These are phyloP conservation scores for Dipodascus geniculatus DNA, from an alignment of 805 yeast genomes.

Conservation along the genomic window DNA sequence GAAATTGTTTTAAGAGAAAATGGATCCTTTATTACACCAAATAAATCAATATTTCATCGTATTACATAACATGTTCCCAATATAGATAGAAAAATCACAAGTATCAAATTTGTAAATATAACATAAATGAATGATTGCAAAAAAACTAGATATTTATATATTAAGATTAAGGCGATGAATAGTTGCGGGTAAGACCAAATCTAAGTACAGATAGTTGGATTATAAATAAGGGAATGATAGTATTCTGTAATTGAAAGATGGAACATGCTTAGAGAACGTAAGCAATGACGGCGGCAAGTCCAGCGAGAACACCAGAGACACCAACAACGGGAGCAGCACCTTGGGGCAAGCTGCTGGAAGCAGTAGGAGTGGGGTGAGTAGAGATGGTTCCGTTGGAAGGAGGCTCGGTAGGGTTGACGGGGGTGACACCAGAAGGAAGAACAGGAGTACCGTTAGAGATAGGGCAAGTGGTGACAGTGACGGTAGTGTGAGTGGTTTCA, in stretches of 20 bases:
- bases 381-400: slow-evolving; percentile 4
- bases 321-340: slow-evolving; percentile 9
- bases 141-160: no score
- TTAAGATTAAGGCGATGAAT: neutral
- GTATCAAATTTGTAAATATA: neutral
- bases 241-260: neutral
- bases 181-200: neutral
- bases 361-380: slow-evolving; percentile 11
- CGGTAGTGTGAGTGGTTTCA: slow-evolving; percentile 21
- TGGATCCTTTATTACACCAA: no score
- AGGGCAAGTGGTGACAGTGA: slow-evolving; percentile 1
- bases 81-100: neutral
- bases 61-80: neutral
- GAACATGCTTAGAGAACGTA: neutral
- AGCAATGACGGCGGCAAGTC: slow-evolving; percentile 40
- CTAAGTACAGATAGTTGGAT: neutral
- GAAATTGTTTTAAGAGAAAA: no score
- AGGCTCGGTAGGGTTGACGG: no score
- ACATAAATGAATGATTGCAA: neutral
- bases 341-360: slow-evolving; percentile 11
- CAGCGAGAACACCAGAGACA: slow-evolving; percentile 35
- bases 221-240: neutral
- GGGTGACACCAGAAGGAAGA: neutral
- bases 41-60: no score
- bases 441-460: neutral